Evolutionary conservation across 2,329 filamentous ascomycete species (phyloP).

Genomic region (Beauveria sp.): DNA sequence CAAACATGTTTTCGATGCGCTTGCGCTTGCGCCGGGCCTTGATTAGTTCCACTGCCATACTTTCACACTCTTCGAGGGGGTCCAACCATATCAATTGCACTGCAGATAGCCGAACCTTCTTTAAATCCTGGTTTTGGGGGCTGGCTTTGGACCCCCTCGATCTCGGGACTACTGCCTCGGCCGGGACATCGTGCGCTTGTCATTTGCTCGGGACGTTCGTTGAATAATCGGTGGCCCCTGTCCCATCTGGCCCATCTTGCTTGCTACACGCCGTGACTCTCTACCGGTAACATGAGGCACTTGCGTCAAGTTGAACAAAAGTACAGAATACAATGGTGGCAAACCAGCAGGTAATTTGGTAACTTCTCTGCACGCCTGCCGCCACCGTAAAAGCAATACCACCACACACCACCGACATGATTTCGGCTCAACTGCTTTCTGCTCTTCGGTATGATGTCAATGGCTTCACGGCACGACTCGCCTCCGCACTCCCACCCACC

Average conservation of each 20-base stretch:
- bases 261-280: too few species aligned
- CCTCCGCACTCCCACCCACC: neutral
- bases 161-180: neutral
- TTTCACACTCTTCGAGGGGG: neutral
- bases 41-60: neutral
- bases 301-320: neutral
- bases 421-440: neutral
- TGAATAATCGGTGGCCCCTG: neutral
- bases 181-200: neutral
- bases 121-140: neutral
- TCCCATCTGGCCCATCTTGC: neutral
- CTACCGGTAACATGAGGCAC: too few species aligned
- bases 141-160: neutral
- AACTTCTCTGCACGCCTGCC: neutral
- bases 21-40: neutral
- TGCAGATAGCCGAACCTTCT: slow-evolving; percentile 2
- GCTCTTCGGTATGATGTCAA: slow-evolving; percentile 6
- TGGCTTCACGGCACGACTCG: neutral
- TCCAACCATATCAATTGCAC: neutral
- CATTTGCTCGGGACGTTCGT: neutral
- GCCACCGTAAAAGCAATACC: neutral
- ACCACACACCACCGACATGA: neutral
- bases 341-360: neutral
- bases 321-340: neutral
- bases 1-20: neutral